These are phyloP conservation scores for Talinum fruticosum DNA, from an alignment of 148 eudicot genomes.

Conservation along the genomic window DNA sequence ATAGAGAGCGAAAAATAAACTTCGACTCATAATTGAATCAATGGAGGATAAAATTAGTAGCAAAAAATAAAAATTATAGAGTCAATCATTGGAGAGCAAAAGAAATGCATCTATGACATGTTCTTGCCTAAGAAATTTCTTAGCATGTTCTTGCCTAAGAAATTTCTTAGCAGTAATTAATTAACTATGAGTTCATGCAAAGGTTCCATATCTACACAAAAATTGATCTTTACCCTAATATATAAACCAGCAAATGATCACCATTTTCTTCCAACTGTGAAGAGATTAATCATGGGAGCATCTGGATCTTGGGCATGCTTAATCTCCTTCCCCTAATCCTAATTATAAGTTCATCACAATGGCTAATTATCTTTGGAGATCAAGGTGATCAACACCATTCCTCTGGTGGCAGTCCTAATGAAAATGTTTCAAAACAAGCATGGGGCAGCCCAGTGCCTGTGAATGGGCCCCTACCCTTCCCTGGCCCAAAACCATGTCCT, in stretches of 20 bases:
- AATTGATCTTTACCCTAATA: constrained; percentile 6
- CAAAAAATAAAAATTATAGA: neutral
- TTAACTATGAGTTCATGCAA: constrained; percentile 23
- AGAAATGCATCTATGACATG: constrained; percentile 28
- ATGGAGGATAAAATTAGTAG: neutral
- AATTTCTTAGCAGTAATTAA: constrained; percentile 3
- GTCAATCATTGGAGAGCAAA: constrained; percentile 8
- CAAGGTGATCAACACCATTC: constrained; percentile 3
- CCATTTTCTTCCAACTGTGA: neutral
- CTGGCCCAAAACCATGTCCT: constrained; percentile 19
- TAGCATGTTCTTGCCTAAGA: constrained; percentile 16
- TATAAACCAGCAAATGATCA: constrained; percentile 6
- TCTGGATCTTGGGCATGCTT: constrained; percentile 11
- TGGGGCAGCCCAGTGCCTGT: constrained; percentile 21
- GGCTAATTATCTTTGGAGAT: neutral
- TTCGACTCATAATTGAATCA: neutral
- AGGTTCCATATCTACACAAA: constrained; percentile 9
- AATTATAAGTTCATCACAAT: constrained; percentile 11
- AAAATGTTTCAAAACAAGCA: constrained; percentile 25
- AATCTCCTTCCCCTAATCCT: neutral
- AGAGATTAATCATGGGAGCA: constrained; percentile 12
- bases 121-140: constrained; percentile 16
- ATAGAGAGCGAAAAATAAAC: too few relatives aligned
- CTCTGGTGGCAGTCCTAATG: constrained; percentile 6
- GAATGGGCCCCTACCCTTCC: constrained; percentile 13